Conservation (phyloP, 140 eudicot species). For the Ambrosia hybrid region DNA sequence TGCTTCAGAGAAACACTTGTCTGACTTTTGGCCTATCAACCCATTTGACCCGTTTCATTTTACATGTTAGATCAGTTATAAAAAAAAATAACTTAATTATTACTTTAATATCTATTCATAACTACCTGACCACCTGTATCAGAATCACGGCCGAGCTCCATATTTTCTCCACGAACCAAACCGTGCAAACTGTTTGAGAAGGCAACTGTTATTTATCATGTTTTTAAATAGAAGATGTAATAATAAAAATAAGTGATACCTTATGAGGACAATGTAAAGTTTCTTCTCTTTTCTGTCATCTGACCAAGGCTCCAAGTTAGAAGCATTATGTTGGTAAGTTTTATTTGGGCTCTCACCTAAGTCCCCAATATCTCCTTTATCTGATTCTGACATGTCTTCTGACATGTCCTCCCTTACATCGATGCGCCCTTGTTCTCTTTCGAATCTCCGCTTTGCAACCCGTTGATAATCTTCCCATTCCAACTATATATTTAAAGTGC, state of each 20-base stretch:
- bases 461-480: slow-evolving; percentile 82
- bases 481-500: slow-evolving; percentile 41
- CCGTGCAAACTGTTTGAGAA: slow-evolving; percentile 74
- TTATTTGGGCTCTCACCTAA: slow-evolving; percentile 63
- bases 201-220: slow-evolving; percentile 11
- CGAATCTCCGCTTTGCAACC: slow-evolving; percentile 55
- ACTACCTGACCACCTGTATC: slow-evolving; percentile 95
- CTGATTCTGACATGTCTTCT: slow-evolving; percentile 85
- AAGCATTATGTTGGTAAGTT: slow-evolving; percentile 47
- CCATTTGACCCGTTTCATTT: slow-evolving; percentile 5
- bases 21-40: neutral
- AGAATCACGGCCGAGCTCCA: slow-evolving; percentile 97
- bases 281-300: slow-evolving; percentile 82
- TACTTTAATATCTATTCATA: neutral
- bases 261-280: slow-evolving; percentile 77
- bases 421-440: slow-evolving; percentile 76
- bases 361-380: slow-evolving; percentile 75
- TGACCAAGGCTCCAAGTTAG: slow-evolving; percentile 66
- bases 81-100: neutral
- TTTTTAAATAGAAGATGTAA: neutral
- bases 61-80: neutral
- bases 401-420: slow-evolving; percentile 94
- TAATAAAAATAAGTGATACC: slow-evolving; percentile 37
- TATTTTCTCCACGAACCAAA: slow-evolving; percentile 94
- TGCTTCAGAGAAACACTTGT: neutral